Conservation (phyloP, 176 grass and related monocot genomes). For the Musa acuminata region DNA sequence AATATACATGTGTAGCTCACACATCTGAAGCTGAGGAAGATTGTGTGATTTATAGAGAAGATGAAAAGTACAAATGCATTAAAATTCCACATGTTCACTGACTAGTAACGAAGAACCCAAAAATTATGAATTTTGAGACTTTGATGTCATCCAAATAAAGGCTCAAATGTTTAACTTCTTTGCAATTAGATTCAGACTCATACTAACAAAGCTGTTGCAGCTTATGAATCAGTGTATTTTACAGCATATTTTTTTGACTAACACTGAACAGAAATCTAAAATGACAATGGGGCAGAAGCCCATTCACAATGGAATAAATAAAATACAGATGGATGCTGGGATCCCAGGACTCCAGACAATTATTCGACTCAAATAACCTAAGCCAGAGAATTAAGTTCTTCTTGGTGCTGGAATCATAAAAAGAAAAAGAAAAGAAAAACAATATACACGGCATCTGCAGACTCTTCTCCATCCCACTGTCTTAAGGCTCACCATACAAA, state of each 20-base stretch:
- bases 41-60: too few relatives aligned
- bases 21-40: too few relatives aligned
- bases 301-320: neutral
- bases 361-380: neutral
- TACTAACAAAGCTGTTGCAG: neutral
- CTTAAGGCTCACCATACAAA: neutral
- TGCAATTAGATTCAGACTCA: neutral
- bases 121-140: too few relatives aligned
- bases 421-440: neutral
- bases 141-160: too few relatives aligned
- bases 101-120: too few relatives aligned
- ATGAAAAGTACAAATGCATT: too few relatives aligned
- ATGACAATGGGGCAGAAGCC: neutral
- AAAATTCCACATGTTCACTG: too few relatives aligned
- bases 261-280: neutral
- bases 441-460: conserved; percentile 6
- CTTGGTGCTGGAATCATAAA: neutral
- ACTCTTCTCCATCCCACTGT: neutral
- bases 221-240: neutral
- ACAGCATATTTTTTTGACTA: neutral
- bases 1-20: too few relatives aligned
- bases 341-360: neutral
- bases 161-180: too few relatives aligned
- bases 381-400: neutral
- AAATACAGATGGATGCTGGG: neutral